Evolutionary conservation across 176 grass and related monocot species (phyloP), one percentile per base, ranked within the genome.

Genomic region (Aegilops tauschii): DNA sequence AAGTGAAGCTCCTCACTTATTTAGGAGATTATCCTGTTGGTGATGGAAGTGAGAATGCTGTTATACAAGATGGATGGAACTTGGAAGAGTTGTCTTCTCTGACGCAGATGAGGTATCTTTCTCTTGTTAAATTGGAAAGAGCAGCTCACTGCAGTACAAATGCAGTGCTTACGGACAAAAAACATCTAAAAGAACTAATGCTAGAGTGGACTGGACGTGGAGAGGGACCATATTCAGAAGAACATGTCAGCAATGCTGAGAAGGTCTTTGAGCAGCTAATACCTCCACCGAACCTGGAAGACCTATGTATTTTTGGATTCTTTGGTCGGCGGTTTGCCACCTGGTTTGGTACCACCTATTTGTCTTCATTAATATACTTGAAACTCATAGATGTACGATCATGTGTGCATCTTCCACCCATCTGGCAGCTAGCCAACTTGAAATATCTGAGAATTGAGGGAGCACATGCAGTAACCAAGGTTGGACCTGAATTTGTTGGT

Each of bases 91-190:
- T 52, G 49, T 52, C 4, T 52, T 52, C 49, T 52, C 6, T 52
- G 1, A 5, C 13, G 1, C 49, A 52, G 4, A 17, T 52, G 49
- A 52, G 49, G 16, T 52, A 52, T 52, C 5, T 52, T 17, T 0
- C 0, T 16, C 5, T 86, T 32, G 18, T 29, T 25, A 82, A 47
- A 21, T 35, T 90, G 42, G 83, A 86, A 50, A 72, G 13, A 37
- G 35, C 25, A 11, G 6, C 5, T 31, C 12, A 37, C 5, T n/a
- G 25, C 5, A 68, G 18, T 68, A 20, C 5, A 37, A 7, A 52
- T 64, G 25, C 49, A 74, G 5, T 90, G 2, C 65, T 90, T 4
- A 6, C 8, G 1, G 30, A 85, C 25, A 86, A 90, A 69, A 11
- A 1, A 2, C 23, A 81, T 9, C 65, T 90, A 2, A 65, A 2